Base-by-base conservation (phyloP, 805 yeast genomes). In the Helenozyma rhizophorensis region DNA sequence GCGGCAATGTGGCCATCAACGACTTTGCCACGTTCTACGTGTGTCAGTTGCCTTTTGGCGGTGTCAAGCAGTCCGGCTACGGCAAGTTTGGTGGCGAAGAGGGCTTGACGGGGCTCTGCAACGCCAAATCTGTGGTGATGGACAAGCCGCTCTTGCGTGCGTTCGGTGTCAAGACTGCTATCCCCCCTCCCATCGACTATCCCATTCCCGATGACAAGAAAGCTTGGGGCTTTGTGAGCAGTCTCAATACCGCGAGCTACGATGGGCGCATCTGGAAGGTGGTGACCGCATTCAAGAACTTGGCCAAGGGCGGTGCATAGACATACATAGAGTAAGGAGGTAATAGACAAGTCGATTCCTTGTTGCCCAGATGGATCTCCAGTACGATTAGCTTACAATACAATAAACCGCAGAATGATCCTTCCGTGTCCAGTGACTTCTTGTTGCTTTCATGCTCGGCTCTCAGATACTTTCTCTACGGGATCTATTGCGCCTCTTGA, bases 61-160 rank as follows among this genome's bases (percentile, higher is more conserved):
- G 99, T 19, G 76, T 76, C 17, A 80, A 80, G 46, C 93, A 88
- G 28, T 83, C 95, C 5, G 99, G 99, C 0, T 93, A 88, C 53
- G 98, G 98, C 36, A 90, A 90, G 56, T 93, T 93, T 65, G 96
- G 96, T 14, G 99, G 99, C 28, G 95, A 83, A 54, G 99, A 93
- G 67, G 99, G 99, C 2, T 68, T 93, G 26, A 76, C 86, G 25
- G 97, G 96, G 0, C 66, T 93, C 27, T 90, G 97, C 56, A 71
- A 79, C 36, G 84, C 87, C 34, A 93, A 93, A 54, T 79, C 94
- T 27, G 76, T 93, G 3, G 88, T 96, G 39, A 83, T 75, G 66
- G 97, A 93, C 62, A 78, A 76, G 43, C 73, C 82, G 28, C 79
- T 90, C 15, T 76, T 86, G 45, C 43, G 72, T 35, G 48, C 57